Conservation (phyloP, 352 stramenopile species). For the Phytopythium oedochilum region DNA sequence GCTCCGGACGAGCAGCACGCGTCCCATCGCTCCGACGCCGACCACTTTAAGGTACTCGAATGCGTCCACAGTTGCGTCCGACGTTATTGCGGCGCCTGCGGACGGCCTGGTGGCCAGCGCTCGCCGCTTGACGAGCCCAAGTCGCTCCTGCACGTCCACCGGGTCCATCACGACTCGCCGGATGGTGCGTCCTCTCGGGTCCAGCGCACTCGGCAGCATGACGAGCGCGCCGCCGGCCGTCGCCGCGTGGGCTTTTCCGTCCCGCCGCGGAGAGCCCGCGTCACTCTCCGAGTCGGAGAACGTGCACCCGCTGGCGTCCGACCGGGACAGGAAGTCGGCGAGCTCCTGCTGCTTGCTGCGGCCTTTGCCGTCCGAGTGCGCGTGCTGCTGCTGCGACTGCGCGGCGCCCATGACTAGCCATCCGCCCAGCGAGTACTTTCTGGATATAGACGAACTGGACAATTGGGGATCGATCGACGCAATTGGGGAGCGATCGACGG, state of each 20-base stretch:
- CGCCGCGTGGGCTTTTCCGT: conserved; percentile 9
- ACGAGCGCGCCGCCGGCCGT: conserved; percentile 30
- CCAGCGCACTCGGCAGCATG: conserved; percentile 50
- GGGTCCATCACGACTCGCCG: conserved; percentile 43
- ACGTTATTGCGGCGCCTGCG: too few species aligned
- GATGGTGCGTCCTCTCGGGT: conserved; percentile 44
- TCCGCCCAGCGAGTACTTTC: background rate
- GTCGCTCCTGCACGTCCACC: conserved; percentile 44
- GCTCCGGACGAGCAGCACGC: conserved; percentile 74
- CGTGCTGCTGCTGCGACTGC: background rate
- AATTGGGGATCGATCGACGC: too few species aligned
- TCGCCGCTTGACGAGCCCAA: conserved; percentile 52
- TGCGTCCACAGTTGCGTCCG: conserved; percentile 32
- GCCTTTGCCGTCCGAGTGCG: too few species aligned
- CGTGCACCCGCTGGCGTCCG: background rate
- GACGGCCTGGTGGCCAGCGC: conserved; percentile 71
- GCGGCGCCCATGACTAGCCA: background rate
- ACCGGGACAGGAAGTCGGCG: conserved; percentile 1
- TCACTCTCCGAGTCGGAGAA: conserved; percentile 36
- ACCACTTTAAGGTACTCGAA: conserved; percentile 89
- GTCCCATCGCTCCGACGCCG: conserved; percentile 82
- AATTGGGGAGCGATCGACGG: background rate
- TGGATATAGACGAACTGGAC: too few species aligned
- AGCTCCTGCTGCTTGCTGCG: conserved; percentile 1
- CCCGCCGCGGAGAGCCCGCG: background rate